These are phyloP conservation scores for Fusarium sp. DNA, from an alignment of 2,329 filamentous ascomycete genomes.

Conservation along the genomic window DNA sequence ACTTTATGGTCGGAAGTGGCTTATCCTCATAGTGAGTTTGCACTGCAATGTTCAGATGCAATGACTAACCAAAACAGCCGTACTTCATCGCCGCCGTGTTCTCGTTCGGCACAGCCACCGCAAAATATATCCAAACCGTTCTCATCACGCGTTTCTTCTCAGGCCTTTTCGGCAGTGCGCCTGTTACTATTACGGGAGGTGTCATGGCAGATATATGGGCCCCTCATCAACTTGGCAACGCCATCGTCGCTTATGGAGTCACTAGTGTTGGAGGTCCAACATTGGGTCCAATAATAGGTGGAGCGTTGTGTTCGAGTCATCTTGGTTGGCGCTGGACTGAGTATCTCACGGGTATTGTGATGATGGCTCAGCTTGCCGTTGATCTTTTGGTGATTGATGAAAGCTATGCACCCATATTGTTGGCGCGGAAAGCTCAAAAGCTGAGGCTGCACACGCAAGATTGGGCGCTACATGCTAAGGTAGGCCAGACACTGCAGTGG, in stretches of 20 bases:
- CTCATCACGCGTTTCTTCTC: conserved; percentile 6
- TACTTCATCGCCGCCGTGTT: neutral
- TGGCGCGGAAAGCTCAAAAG: neutral
- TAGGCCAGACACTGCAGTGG: accelerated
- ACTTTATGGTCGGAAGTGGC: neutral
- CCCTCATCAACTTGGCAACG: neutral
- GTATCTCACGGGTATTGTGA: neutral
- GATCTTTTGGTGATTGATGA: neutral
- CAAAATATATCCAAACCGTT: neutral
- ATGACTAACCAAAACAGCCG: accelerated
- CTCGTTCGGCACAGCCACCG: neutral
- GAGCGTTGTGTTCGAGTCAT: neutral
- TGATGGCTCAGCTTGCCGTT: neutral
- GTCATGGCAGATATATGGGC: neutral
- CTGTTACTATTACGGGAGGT: neutral
- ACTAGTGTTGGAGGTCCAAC: neutral
- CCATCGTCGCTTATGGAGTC: neutral
- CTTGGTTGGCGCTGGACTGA: neutral
- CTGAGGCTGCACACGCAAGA: neutral
- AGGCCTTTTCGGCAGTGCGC: neutral
- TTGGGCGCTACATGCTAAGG: neutral
- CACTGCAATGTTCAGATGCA: accelerated
- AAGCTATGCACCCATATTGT: neutral
- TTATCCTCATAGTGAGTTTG: neutral
- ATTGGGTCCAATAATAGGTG: neutral